Conservation (phyloP, 2,329 filamentous ascomycete species). For the Neofusicoccum cordaticola region DNA sequence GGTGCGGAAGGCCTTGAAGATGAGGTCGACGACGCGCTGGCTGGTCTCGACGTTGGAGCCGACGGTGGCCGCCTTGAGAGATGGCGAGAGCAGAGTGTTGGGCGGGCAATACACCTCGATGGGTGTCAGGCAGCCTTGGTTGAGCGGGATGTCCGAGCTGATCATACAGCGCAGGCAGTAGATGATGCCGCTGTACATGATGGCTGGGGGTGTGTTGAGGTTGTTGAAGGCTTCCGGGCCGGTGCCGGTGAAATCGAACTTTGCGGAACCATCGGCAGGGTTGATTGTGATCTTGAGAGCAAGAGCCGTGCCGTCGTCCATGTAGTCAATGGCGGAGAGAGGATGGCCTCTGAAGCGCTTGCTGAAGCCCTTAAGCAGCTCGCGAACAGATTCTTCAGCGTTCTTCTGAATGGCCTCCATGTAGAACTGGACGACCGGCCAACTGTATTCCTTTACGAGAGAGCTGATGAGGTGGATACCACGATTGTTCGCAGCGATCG, state of each 20-base stretch:
- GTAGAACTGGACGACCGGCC: constrained; percentile 38
- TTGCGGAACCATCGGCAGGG: constrained; percentile 17
- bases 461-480: constrained; percentile 36
- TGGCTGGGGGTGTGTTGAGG: constrained; percentile 23
- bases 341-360: constrained; percentile 9
- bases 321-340: constrained; percentile 17
- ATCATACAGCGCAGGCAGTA: constrained; percentile 40
- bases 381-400: constrained; percentile 35
- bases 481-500: constrained; percentile 34
- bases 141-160: constrained; percentile 38
- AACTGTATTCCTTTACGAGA: constrained; percentile 36
- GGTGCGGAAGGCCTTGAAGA: constrained; percentile 23
- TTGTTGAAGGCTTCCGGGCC: constrained; percentile 20
- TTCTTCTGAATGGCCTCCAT: constrained; percentile 41
- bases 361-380: constrained; percentile 24
- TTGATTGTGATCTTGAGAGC: constrained; percentile 19
- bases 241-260: constrained; percentile 22
- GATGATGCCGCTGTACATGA: constrained; percentile 57
- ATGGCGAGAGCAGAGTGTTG: constrained; percentile 35
- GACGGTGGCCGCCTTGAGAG: constrained; percentile 31
- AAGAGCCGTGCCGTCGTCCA: constrained; percentile 22
- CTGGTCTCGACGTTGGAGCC: constrained; percentile 19
- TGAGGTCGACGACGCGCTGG: constrained; percentile 25
- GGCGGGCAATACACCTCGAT: constrained; percentile 35
- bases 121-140: constrained; percentile 40